Evolutionary conservation across 495 filamentous ascomycete genomes (phyloP).

Genomic region (Hypoxylon cercidicola): DNA sequence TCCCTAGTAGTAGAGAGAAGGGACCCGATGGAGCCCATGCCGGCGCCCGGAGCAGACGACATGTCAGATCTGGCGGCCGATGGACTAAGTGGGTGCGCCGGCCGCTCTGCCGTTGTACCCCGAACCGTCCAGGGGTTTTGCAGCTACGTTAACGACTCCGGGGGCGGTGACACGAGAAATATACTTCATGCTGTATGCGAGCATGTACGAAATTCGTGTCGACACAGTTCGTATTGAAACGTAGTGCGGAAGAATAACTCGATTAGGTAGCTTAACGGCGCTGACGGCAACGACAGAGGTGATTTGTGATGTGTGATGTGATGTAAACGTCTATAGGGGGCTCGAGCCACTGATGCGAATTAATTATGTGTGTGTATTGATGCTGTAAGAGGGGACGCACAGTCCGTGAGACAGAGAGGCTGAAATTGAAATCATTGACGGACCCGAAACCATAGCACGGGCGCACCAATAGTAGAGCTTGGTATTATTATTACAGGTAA

Average conservation of each 20-base stretch:
- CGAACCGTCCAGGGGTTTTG: slow-evolving; percentile 22
- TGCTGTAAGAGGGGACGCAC: slow-evolving; percentile 17
- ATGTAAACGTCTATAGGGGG: slow-evolving; percentile 27
- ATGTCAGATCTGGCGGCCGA: slow-evolving; percentile 40
- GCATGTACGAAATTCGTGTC: slow-evolving; percentile 3
- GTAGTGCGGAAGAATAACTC: slow-evolving; percentile 5
- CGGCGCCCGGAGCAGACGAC: slow-evolving; percentile 35
- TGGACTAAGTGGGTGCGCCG: slow-evolving; percentile 16
- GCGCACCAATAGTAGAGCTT: slow-evolving; percentile 31
- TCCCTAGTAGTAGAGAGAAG: slow-evolving; percentile 4
- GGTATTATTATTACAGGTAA: slow-evolving; percentile 16
- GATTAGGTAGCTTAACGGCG: not conserved
- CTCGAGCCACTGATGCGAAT: slow-evolving; percentile 27
- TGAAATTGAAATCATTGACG: slow-evolving; percentile 23
- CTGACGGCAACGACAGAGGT: slow-evolving; percentile 7
- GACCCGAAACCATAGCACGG: slow-evolving; percentile 14
- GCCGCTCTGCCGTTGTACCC: slow-evolving; percentile 28
- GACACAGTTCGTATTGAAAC: slow-evolving; percentile 7
- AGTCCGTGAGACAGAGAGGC: slow-evolving; percentile 23
- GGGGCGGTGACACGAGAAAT: slow-evolving; percentile 11
- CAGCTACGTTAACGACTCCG: slow-evolving; percentile 9
- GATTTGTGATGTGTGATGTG: slow-evolving; percentile 10
- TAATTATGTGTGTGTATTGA: slow-evolving; percentile 25
- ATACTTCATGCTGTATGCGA: slow-evolving; percentile 1
- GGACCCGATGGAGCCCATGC: slow-evolving; percentile 32